Base-by-base conservation (phyloP, 1,284 basidiomycete genomes). In the Ustilago crameri region DNA sequence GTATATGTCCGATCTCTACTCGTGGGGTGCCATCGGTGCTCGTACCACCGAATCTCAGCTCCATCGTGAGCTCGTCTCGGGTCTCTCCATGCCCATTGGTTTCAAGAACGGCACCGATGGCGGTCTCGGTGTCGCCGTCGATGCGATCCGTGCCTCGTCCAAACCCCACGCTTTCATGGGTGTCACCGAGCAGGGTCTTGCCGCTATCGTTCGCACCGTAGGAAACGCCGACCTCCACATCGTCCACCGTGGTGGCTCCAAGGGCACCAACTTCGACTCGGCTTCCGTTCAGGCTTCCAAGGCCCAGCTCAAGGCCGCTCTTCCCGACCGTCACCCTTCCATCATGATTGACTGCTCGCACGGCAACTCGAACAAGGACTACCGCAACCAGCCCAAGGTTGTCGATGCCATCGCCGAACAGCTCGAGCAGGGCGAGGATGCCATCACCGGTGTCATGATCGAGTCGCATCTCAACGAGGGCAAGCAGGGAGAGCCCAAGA, bases 41-140 rank as follows among this genome's bases (percentile, higher is more conserved):
- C 88, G 95, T 55, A 98, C 95, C 15, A 98, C 95, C 55, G 82
- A 83, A 68, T 79, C 76, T 30, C 82, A 83, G 65, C 67, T 83
- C 92, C 84, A 84, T 64, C 73, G 84, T 46, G 84, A 84, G 65
- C 75, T 84, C 5, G 81, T 79, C 32, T 82, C 79, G 5, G 82
- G 81, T 46, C 70, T 82, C 9, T 80, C 81, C 38, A 76, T 83
- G 70, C 82, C 82, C 17, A 65, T 84, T 66, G 92, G 95, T n/a
- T 98, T 98, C 90, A 98, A 98, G 86, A 98, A 98, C 84, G 95
- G 95, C 53, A 98, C 95, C 5, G 95, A 98, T 84, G 95, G 95
- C 50, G 91, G 91, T 18, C 66, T 83, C 37, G 71, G 75, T 49
- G 82, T 83, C 9, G 82, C 82, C 17, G 76, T 83, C 23, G 82